Evolutionary conservation across 352 stramenopile species (phyloP).

Genomic region (Globisporangium abappressorium): DNA sequence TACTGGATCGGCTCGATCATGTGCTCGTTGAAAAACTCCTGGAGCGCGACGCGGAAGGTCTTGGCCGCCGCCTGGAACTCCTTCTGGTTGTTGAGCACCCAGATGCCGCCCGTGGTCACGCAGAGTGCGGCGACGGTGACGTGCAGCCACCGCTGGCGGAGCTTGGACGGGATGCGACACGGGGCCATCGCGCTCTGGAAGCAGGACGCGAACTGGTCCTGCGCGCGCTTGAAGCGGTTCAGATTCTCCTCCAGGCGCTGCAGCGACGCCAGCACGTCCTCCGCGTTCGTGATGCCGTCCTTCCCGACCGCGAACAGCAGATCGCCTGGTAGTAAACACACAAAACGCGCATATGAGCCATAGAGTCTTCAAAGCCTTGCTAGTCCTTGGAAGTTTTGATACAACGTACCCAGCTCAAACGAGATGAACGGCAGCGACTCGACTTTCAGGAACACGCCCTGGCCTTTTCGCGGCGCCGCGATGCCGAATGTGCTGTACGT

Average conservation of each 20-base stretch:
- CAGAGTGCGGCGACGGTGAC: constrained; percentile 52
- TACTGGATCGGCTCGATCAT: constrained; percentile 75
- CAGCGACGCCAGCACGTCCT: constrained; percentile 48
- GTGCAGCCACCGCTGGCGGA: constrained; percentile 74
- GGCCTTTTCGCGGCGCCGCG: constrained; percentile 45
- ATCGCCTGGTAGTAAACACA: constrained; percentile 2
- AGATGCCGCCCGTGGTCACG: constrained; percentile 51
- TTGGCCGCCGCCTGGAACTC: constrained; percentile 52
- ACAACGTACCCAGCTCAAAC: constrained; percentile 47
- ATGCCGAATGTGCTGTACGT: constrained; percentile 66
- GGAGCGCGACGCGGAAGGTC: constrained; percentile 36
- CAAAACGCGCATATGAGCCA: neutral
- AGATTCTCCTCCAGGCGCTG: constrained; percentile 48
- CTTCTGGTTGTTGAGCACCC: constrained; percentile 62
- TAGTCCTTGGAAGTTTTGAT: neutral
- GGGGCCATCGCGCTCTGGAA: constrained; percentile 55
- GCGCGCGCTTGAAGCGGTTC: constrained; percentile 34
- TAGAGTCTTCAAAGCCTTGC: neutral
- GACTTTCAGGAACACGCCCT: constrained; percentile 50
- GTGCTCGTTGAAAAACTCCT: constrained; percentile 78
- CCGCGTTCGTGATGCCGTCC: constrained; percentile 11
- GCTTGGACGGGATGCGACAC: constrained; percentile 62
- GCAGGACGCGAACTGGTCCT: constrained; percentile 47
- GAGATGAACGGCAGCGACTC: constrained; percentile 39
- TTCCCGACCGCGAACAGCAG: constrained; percentile 9